Evolutionary conservation across 2,329 filamentous ascomycete species (phyloP), one percentile per base, ranked within the genome.

Genomic region (Diplodia sapinea): DNA sequence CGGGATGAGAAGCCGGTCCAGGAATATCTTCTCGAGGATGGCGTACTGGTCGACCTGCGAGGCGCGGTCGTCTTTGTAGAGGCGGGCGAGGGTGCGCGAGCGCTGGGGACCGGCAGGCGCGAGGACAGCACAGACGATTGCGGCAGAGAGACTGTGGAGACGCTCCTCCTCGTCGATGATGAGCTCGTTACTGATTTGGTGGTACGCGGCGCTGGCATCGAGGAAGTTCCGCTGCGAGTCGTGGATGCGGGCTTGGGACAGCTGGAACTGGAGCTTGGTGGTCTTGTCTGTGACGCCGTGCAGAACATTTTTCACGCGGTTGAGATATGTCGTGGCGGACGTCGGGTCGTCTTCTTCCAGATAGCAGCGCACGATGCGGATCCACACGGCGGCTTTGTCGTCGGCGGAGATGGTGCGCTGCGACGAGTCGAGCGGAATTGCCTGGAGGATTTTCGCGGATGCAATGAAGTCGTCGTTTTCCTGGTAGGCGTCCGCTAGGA

Each of bases 1-100:
- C 0, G 90, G 88, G 0, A 88, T 87, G 59, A 99, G 84, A 3
- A 99, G 84, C 6, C 94, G 88, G 79, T 98, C 93, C 59, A 98
- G 85, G 79, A 96, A 97, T 88, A 99, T 98, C 83, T 98, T 98
- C 82, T 98, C 95, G 15, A 99, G 83, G 65, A 99, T 97, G 59
- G 88, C 84, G 75, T 91, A 94, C 80, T 98, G 92, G 38, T 90
- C 87, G 2, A 95, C 86, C 61, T 89, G 87, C 3, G 84, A 83
- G 0, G 92, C 86, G 36, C 95, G 88, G 71, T 98, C 95, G 79
- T 99, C 95, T 79, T 96, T 97, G 86, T 97, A 97, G 15, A 99
- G 83, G 65, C 91, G 89, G 4, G 89, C 92, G 20, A 99, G 86
- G 52, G 90, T 89, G 56, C 92, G 88, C 70, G 91, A 93, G 65